Conservation (phyloP, 805 yeast species). For the Komagataella pseudopastoris region DNA sequence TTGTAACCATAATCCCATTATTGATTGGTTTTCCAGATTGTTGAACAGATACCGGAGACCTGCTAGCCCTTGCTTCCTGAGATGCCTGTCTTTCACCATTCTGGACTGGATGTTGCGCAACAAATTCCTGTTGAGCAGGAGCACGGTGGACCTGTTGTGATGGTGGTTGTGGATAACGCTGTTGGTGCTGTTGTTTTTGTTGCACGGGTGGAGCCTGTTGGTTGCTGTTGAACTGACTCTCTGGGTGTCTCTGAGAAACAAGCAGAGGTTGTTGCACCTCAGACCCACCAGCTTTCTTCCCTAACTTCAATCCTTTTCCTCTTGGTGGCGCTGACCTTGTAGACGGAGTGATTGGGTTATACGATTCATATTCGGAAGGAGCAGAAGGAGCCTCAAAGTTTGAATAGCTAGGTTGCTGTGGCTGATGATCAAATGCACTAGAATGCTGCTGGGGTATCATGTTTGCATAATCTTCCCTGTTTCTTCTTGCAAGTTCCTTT, state of each 20-base stretch:
- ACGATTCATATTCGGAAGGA: slow-evolving; percentile 1
- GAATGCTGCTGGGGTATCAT: slow-evolving; percentile 17
- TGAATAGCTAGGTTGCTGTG: neutral
- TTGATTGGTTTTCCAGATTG: slow-evolving; percentile 26
- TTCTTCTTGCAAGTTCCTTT: slow-evolving; percentile 46
- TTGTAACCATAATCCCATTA: slow-evolving; percentile 67
- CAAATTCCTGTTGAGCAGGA: slow-evolving; percentile 6
- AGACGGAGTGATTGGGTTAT: slow-evolving; percentile 15
- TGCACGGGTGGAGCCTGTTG: slow-evolving; percentile 6
- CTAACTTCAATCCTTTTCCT: slow-evolving; percentile 71
- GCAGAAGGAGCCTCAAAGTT: slow-evolving; percentile 10
- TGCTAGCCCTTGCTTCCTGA: neutral
- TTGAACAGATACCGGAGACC: slow-evolving; percentile 7
- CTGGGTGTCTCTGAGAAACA: slow-evolving; percentile 15
- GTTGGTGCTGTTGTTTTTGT: slow-evolving; percentile 5
- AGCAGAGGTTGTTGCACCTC: slow-evolving; percentile 6
- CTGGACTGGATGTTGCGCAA: neutral
- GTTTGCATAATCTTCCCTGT: slow-evolving; percentile 34
- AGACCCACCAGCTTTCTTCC: slow-evolving; percentile 29
- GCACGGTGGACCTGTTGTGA: slow-evolving; percentile 8
- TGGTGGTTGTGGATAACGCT: slow-evolving; percentile 7
- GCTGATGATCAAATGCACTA: slow-evolving; percentile 4
- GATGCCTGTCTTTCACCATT: neutral
- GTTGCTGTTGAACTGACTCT: slow-evolving; percentile 13
- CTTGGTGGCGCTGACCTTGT: slow-evolving; percentile 23